phyloP scores from a whole-genome alignment of 2,329 filamentous ascomycete species.

The Trichophaea hybrida region DNA sequence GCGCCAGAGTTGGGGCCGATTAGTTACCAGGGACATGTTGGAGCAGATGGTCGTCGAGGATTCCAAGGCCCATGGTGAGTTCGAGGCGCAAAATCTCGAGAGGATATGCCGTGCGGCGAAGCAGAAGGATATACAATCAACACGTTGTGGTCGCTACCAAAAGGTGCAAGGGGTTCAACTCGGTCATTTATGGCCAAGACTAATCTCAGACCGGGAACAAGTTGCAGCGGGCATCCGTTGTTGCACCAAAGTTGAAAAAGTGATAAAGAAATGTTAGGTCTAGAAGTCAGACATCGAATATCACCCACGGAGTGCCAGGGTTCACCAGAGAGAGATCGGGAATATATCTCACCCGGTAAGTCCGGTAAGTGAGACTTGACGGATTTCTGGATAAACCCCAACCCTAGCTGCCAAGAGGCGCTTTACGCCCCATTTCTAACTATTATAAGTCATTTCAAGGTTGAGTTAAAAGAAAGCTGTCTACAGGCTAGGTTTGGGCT shows the following conservation, averaged over 20 bases:
- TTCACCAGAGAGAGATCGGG: no score
- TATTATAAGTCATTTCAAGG: no score
- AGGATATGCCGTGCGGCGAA: background rate
- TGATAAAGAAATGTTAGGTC: background rate
- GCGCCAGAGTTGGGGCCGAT: background rate
- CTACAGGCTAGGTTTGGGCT: no score
- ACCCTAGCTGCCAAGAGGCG: no score
- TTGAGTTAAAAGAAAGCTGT: no score
- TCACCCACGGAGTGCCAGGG: no score
- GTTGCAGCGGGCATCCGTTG: background rate
- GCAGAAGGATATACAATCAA: background rate
- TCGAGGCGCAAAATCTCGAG: background rate
- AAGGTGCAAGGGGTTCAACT: background rate
- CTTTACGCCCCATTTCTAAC: no score
- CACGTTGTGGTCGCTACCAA: background rate
- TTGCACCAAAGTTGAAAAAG: background rate
- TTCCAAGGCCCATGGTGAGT: constrained; percentile 50
- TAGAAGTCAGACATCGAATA: no score
- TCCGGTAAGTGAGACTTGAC: no score
- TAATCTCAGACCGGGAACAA: background rate
- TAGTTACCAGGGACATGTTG: constrained; percentile 59
- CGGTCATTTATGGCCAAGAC: background rate
- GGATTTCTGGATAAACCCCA: no score
- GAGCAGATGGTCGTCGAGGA: constrained; percentile 52
- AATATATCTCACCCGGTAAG: no score